Conservation (phyloP, 805 yeast genomes). For the Ogataea henricii region DNA sequence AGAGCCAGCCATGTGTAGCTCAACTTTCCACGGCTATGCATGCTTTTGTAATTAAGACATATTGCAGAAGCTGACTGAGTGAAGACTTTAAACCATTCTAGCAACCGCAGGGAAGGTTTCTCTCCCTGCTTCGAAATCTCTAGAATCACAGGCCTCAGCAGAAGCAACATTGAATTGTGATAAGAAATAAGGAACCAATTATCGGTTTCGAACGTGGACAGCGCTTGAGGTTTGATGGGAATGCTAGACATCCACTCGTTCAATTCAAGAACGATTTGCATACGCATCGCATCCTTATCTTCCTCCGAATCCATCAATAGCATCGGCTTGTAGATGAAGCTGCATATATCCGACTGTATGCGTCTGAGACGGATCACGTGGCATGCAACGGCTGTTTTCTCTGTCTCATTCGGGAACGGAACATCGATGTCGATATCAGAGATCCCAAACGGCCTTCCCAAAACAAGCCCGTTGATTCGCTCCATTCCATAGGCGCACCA, state of each 20-base stretch:
- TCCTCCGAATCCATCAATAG: constrained; percentile 21
- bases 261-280: constrained; percentile 34
- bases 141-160: constrained; percentile 34
- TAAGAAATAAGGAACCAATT: constrained; percentile 38
- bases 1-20: constrained; percentile 4
- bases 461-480: constrained; percentile 35
- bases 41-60: constrained; percentile 5
- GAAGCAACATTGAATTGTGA: constrained; percentile 35
- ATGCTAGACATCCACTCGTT: constrained; percentile 37
- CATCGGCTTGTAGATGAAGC: constrained; percentile 36
- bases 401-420: constrained; percentile 27
- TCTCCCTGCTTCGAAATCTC: constrained; percentile 18
- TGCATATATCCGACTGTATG: constrained; percentile 37
- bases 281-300: constrained; percentile 32
- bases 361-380: constrained; percentile 37
- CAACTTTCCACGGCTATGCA: constrained; percentile 3
- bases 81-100: constrained; percentile 1
- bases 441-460: constrained; percentile 41
- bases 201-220: constrained; percentile 34
- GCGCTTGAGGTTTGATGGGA: constrained; percentile 29
- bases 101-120: background rate
- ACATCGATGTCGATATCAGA: constrained; percentile 38
- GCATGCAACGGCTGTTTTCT: constrained; percentile 28
- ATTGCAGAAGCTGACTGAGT: constrained; percentile 5
- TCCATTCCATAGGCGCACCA: constrained; percentile 42